phyloP scores from a whole-genome alignment of 1,139 yeast genomes.

The Geotrichum restrictum region DNA sequence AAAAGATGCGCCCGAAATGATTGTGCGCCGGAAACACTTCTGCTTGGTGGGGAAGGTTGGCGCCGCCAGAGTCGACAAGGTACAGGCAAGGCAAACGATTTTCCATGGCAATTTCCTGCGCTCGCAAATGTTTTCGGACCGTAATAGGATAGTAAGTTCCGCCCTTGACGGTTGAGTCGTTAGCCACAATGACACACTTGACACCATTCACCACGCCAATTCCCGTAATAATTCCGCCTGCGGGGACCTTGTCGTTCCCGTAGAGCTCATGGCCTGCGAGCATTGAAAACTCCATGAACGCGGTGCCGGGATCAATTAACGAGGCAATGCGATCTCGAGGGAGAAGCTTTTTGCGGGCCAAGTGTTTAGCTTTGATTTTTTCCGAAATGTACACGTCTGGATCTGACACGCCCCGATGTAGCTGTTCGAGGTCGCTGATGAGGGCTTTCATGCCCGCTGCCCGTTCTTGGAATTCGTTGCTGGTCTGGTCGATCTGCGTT shows the following conservation, averaged over 20 bases:
- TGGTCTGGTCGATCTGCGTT: constrained; percentile 31
- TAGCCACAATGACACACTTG: constrained; percentile 37
- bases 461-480: constrained; percentile 32
- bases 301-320: constrained; percentile 37
- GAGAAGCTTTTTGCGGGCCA: constrained; percentile 35
- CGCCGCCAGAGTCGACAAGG: constrained; percentile 39
- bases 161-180: constrained; percentile 39
- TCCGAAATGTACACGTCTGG: constrained; percentile 32
- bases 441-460: constrained; percentile 28
- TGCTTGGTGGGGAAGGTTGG: constrained; percentile 39
- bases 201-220: constrained; percentile 37
- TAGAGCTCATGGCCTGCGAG: constrained; percentile 37
- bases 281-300: constrained; percentile 35
- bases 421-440: constrained; percentile 24
- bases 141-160: constrained; percentile 41
- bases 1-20: constrained; percentile 39
- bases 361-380: constrained; percentile 40
- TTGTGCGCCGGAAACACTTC: constrained; percentile 40
- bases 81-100: constrained; percentile 38
- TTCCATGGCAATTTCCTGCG: constrained; percentile 38
- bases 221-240: constrained; percentile 39
- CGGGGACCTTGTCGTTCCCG: constrained; percentile 36
- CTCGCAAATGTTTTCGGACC: constrained; percentile 38
- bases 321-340: constrained; percentile 37
- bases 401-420: constrained; percentile 29